Base-by-base conservation (phyloP, 192 early-diverging fungal species). In the Podila epicladia region DNA sequence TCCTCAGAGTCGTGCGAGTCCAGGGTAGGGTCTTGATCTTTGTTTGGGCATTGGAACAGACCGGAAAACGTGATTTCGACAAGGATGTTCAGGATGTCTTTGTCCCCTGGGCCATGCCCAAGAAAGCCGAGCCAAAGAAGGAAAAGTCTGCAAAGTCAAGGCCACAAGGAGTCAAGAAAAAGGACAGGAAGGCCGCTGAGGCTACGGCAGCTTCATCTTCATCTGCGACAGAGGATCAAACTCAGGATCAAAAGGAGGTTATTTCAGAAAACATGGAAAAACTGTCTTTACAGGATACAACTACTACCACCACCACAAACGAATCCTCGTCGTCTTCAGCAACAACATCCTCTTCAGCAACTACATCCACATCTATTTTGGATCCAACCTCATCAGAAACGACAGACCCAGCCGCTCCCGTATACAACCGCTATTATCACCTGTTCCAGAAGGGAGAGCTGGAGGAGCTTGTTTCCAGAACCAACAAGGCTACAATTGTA, bases 11-110 rank as follows among this genome's bases (percentile, higher is more conserved):
- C n/a, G 83, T 95, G 7, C 72, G 86, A 57, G 83, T 89, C 0
- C 93, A 91, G 6, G 94, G 95, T 7, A 82, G 82, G 29, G 69
- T 94, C 11, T 82, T 99, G 45, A 90, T 97, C 20, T 98, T 96
- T 88, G 97, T 97, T 1, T 99, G 97, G 97, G 97, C 97, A 20
- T 75, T 98, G 82, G 97, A 99, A 75, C 97, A 99, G 83, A 73
- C 71, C 9, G 84, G 91, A 55, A 90, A 93, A 60, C 89, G 96
- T 5, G 91, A 92, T 71, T 99, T 97, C 82, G 91, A 94, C 22
- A 83, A 82, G 41, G 80, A 80, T 41, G 78, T 88, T 17, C 97
- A 99, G 82, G 97, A 99, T 74, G 94, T 96, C 0, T 91, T 98
- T 85, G 97, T 99, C 2, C 94, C 95, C 5, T 99, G 97, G 97